Base-by-base conservation (phyloP, 148 eudicot species). In the Arbutus unedo region DNA sequence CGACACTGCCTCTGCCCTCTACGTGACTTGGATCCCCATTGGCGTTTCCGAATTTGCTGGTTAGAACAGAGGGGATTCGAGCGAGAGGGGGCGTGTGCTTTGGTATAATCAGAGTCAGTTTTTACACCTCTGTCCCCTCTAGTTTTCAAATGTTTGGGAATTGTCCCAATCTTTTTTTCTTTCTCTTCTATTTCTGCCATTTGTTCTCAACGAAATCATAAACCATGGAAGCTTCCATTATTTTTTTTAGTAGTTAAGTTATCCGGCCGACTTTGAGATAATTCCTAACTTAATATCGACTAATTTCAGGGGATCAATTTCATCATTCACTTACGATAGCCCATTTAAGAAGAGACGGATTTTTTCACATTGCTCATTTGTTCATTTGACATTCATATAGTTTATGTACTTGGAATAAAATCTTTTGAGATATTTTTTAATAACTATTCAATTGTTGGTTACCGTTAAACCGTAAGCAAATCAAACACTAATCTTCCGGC, bases 1-100 rank as follows among this genome's bases (percentile, higher is more conserved):
- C 80, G 49, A 38, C 60, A 7, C 19, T 38, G 21, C 38, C 80
- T 77, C 80, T 3, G 18, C 57, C 10, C 31, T 76, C 59, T 51
- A 53, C n/a, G 59, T 31, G 79, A 60, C 60, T 76, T 44, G 68
- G 49, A 78, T 18, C 56, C 15, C 81, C 81, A 18, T 78, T 9
- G 19, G 70, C 70, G 81, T 78, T 57, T 41, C 74, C 62, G 21
- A 76, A 76, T 51, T 76, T 53, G 60, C 43, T 25, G 79, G 38
- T 25, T 4, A 76, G 60, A 21, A 25, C 79, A n/a, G 59, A 50
- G 60, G 4, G 76, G 47, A 14, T 16, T 23, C 11, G 13, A 8
- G 38, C 2, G 31, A 62, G n/a, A n/a, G 14, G 9, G 5, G 9
- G 67, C 7, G 67, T n/a, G 31, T 60, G 10, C 11, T 8, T 21